phyloP scores from a whole-genome alignment of 805 yeast genomes.

The Myxozyma neotropica region DNA sequence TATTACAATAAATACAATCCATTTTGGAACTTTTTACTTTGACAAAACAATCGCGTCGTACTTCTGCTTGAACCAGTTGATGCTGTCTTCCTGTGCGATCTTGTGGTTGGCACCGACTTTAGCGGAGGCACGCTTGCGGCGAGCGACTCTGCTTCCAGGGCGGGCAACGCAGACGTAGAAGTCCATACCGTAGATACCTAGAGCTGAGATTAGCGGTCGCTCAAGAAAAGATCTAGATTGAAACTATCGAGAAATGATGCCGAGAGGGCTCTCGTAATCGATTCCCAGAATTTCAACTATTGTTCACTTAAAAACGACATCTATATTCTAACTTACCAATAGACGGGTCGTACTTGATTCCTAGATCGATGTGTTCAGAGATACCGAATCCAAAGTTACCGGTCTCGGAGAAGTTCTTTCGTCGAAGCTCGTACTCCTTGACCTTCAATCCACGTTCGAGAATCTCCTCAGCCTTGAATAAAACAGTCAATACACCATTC shows the following conservation, averaged over 20 bases:
- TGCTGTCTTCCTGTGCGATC: constrained; percentile 90
- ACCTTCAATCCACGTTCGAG: constrained; percentile 99
- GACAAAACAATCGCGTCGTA: constrained; percentile 95
- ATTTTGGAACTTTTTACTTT: constrained; percentile 15
- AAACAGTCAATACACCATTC: not conserved
- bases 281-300: too few species aligned
- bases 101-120: constrained; percentile 90
- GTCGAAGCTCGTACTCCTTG: constrained; percentile 96
- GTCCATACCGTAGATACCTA: constrained; percentile 99
- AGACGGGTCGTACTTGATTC: constrained; percentile 99
- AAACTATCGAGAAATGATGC: too few species aligned
- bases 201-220: too few species aligned
- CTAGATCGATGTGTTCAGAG: constrained; percentile 98
- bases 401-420: constrained; percentile 94
- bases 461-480: constrained; percentile 81
- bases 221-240: not conserved
- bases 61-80: constrained; percentile 98
- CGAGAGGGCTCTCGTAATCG: too few species aligned
- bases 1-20: too few species aligned
- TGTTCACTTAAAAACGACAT: too few species aligned
- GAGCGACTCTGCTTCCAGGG: constrained; percentile 98
- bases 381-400: constrained; percentile 99
- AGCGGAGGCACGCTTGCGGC: constrained; percentile 86
- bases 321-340: too few species aligned
- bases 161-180: constrained; percentile 99